A percentile compares a stretch with the other conserved stretches of the same genome.
phyloP scores from a whole-genome alignment of 768 basidiomycete species.

The Russula abietina region DNA sequence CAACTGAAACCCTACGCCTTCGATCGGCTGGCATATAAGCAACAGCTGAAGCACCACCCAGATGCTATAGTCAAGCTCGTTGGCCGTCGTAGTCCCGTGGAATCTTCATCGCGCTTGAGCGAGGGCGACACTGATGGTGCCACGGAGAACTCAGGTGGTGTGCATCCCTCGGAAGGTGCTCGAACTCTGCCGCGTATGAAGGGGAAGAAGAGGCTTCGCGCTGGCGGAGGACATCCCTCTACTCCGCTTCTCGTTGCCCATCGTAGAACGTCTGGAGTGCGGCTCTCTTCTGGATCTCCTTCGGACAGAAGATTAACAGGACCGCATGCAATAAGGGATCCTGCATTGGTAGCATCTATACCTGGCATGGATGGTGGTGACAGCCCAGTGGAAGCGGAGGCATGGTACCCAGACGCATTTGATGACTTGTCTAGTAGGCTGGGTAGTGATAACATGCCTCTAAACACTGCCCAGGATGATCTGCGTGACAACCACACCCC shows the following conservation, averaged over 20 bases:
- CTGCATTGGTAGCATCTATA: neutral
- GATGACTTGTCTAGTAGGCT: slow-evolving; percentile 6
- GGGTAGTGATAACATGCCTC: neutral
- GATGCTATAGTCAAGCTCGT: slow-evolving; percentile 60
- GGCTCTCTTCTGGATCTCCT: neutral
- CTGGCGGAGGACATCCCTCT: neutral
- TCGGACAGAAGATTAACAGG: neutral
- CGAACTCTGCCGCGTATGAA: neutral
- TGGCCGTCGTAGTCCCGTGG: slow-evolving; percentile 31
- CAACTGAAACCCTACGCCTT: slow-evolving; percentile 60
- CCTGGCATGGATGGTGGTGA: neutral
- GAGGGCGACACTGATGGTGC: neutral
- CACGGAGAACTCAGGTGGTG: neutral
- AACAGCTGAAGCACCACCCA: slow-evolving; percentile 46
- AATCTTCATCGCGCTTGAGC: slow-evolving; percentile 12
- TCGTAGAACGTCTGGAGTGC: neutral
- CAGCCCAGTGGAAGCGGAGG: neutral
- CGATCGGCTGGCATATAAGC: slow-evolving; percentile 49
- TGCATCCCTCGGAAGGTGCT: neutral
- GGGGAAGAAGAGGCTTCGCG: slow-evolving; percentile 8
- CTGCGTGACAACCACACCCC: neutral
- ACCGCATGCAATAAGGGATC: neutral
- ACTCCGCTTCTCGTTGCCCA: neutral
- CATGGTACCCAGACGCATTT: slow-evolving; percentile 17
- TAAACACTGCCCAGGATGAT: neutral